phyloP scores from a whole-genome alignment of 495 filamentous ascomycete genomes.

The Lepraria neglecta region DNA sequence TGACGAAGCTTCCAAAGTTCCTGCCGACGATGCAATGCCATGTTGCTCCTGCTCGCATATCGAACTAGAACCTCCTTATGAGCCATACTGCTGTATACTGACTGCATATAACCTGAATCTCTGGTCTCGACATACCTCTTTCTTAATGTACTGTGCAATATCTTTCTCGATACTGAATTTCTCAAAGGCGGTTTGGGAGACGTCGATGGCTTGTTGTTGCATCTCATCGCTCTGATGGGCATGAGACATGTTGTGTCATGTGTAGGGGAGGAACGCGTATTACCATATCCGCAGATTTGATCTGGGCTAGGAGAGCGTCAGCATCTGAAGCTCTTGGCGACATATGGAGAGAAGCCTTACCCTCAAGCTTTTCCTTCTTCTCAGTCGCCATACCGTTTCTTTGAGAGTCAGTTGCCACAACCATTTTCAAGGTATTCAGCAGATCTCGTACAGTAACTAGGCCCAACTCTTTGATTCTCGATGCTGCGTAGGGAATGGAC shows the following conservation, averaged over 20 bases:
- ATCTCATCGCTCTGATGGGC: slow-evolving; percentile 78
- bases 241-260: slow-evolving; percentile 18
- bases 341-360: slow-evolving; percentile 38
- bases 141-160: slow-evolving; percentile 96
- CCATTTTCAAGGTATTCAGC: not conserved
- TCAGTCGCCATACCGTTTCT: slow-evolving; percentile 33
- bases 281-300: slow-evolving; percentile 99
- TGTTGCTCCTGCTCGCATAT: slow-evolving; percentile 83
- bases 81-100: not conserved
- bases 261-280: slow-evolving; percentile 15
- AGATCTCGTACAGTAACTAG: not conserved
- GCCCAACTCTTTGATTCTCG: not conserved
- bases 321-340: slow-evolving; percentile 16
- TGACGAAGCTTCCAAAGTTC: slow-evolving; percentile 99
- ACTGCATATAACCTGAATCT: no score
- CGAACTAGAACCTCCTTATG: slow-evolving; percentile 52
- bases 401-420: slow-evolving; percentile 33
- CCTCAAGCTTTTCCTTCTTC: slow-evolving; percentile 65
- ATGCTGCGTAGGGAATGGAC: not conserved
- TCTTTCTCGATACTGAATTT: slow-evolving; percentile 97
- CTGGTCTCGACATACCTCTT: slow-evolving; percentile 56
- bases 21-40: slow-evolving; percentile 99
- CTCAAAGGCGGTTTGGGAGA: slow-evolving; percentile 88
- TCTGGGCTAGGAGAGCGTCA: slow-evolving; percentile 60
- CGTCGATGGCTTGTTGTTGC: slow-evolving; percentile 88